These are phyloP conservation scores for Candolleomyces eurysporus DNA, from an alignment of 768 basidiomycete species.

Conservation along the genomic window DNA sequence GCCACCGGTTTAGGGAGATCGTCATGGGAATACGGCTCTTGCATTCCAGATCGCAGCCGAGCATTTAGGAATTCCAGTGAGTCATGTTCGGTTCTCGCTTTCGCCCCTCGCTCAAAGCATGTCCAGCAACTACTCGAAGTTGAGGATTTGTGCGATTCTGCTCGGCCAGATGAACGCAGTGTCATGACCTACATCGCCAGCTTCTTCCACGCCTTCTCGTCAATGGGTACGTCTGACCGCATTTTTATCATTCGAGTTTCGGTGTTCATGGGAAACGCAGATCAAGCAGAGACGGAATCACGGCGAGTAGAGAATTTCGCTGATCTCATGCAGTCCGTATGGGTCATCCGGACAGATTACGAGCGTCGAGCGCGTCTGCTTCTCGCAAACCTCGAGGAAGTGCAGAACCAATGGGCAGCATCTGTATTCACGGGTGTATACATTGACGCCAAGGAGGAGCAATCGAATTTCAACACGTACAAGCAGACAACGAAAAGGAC, in stretches of 20 bases:
- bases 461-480: constrained; percentile 70
- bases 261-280: constrained; percentile 35
- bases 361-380: constrained; percentile 81
- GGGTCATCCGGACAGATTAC: constrained; percentile 88
- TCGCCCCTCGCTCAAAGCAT: constrained; percentile 1
- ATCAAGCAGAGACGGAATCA: constrained; percentile 93
- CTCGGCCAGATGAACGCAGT: constrained; percentile 91
- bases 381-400: constrained; percentile 61
- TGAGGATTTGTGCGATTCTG: constrained; percentile 85
- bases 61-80: constrained; percentile 86
- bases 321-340: constrained; percentile 90
- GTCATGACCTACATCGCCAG: constrained; percentile 99
- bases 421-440: constrained; percentile 73
- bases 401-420: constrained; percentile 69
- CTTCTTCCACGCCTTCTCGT: constrained; percentile 97
- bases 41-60: constrained; percentile 89
- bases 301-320: constrained; percentile 95
- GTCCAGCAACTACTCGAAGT: constrained; percentile 91
- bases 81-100: constrained; percentile 22
- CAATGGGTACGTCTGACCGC: constrained; percentile 68
- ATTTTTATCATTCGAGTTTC: constrained; percentile 3
- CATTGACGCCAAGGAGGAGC: constrained; percentile 74
- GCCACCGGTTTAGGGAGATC: constrained; percentile 54
- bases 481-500: constrained; percentile 82
- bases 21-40: constrained; percentile 78